Evolutionary conservation across 805 yeast genomes (phyloP), one percentile per base, ranked within the genome.

Genomic region (Sugiyamaella lignohabitans): DNA sequence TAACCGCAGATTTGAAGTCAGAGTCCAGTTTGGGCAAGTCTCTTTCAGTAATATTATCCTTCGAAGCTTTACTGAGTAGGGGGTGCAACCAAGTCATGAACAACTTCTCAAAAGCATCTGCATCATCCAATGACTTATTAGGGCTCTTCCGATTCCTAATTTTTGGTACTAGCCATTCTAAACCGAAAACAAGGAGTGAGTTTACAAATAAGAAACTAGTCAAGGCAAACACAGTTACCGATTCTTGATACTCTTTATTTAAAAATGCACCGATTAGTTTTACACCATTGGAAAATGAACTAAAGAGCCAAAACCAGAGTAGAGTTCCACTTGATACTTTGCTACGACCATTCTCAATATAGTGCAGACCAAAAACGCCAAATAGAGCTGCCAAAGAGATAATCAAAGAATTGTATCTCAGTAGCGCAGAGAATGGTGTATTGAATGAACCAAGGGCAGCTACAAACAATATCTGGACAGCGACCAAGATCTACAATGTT

Each of bases 1-100:
- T 68, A 11, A 16, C 24, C 10, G 27, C 39, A 14, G 91, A 69
- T 50, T 73, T 76, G 53, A 84, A 74, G 39, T 73, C 75, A 1
- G 64, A 62, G 11, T 95, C 95, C 47, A 87, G 74, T 18, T 76
- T 74, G 19, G 93, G 94, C 48, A 87, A 73, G 64, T 87, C 95
- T 2, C 65, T 59, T 37, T 58, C 58, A 19, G 59, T 52, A 23
- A 60, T 35, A 4, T 34, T 35, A 3, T 36, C 38, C 10, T 17
- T 20, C 18, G 27, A 38, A 5, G 50, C 50, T 22, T 27, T 42
- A 4, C 16, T 11, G 20, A 49, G 18, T 3, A 49, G 32, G 3
- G 47, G 46, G 21, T 46, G 46, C 14, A 37, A 17, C 53, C 53
- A 49, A 11, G 46, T 38, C 27, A 48, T 45, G 24, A 36, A 45